Evolutionary conservation across 1,139 yeast species (phyloP).

Genomic region (Sugiyamaella pinicola): DNA sequence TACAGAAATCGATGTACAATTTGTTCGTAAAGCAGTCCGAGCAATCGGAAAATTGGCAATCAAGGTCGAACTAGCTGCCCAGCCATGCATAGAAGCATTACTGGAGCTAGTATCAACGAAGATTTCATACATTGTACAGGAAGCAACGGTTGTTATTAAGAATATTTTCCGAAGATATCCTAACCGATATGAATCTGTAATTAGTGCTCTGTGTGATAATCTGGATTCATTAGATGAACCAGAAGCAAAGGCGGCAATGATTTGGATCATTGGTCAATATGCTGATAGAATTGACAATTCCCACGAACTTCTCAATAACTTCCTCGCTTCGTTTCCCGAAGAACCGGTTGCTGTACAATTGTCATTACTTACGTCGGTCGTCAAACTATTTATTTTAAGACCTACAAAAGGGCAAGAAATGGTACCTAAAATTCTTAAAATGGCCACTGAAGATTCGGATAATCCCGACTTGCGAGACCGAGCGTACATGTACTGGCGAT

Average conservation of each 20-base stretch:
- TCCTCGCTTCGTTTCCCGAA: conserved; percentile 54
- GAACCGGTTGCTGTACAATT: conserved; percentile 76
- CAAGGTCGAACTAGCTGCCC: conserved; percentile 62
- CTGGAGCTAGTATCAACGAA: conserved; percentile 64
- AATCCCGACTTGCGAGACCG: conserved; percentile 85
- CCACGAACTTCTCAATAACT: conserved; percentile 50
- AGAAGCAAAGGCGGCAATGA: conserved; percentile 74
- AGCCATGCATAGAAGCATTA: conserved; percentile 64
- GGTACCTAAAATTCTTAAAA: conserved; percentile 61
- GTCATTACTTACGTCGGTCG: conserved; percentile 70
- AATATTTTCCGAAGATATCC: conserved; percentile 81
- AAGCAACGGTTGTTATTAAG: conserved; percentile 72
- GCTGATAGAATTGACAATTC: conserved; percentile 55
- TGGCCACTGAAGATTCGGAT: conserved; percentile 74
- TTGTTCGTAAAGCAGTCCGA: conserved; percentile 83
- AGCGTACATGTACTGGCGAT: conserved; percentile 84
- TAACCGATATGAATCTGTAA: conserved; percentile 47
- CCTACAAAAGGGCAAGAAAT: conserved; percentile 61
- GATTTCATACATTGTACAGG: conserved; percentile 77
- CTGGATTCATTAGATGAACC: conserved; percentile 62
- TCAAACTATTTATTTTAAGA: conserved; percentile 62
- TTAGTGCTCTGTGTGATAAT: conserved; percentile 50
- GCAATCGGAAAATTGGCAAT: conserved; percentile 90
- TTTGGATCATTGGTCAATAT: conserved; percentile 85
- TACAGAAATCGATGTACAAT: conserved; percentile 78